Evolutionary conservation across 306 rosid species (phyloP), one percentile per base, ranked within the genome.

Genomic region (Mucuna pruriens): DNA sequence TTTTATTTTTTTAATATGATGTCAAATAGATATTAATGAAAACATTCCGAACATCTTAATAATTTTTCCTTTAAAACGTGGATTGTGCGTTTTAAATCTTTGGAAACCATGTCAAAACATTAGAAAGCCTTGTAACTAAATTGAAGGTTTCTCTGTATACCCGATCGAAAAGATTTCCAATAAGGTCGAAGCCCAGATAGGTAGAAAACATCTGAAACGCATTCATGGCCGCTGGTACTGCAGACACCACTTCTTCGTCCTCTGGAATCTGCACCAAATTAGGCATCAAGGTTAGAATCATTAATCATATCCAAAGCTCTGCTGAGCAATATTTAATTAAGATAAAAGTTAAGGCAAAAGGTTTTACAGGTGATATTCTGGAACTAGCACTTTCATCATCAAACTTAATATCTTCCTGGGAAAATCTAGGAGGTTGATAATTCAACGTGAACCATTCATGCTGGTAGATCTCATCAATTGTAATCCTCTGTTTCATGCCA

Each of bases 401-500:
- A 79, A 87, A 54, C 20, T 0, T 3, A 54, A 20, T 3, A 54
- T 3, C 9, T 20, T 20, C 31, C 62, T 1, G 87, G 55, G 84
- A 86, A 61, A 91, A 93, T 67, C 51, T 71, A 22, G 92, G 96
- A 33, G 94, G 86, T 60, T 83, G 85, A 76, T 93, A 87, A 40
- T 89, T 96, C 80, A 88, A 89, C 88, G 84, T 91, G 87, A 93
- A 93, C 97, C 97, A 93, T 55, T 85, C 97, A 83, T 90, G 85
- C 85, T 88, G 90, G 65, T 87, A 85, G 10, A 93, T 84, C 85
- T 88, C 97, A 38, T 90, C 62, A 79, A 86, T 62, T 36, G 97
- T 86, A 80, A 93, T 91, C 36, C 97, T 79, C 97, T 93, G 90
- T 84, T 85, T 54, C 78, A 81, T 68, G 75, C 12, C 67, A 85